Conservation (phyloP, 2,329 filamentous ascomycete species). For the Penicillium sclerotiorum region DNA sequence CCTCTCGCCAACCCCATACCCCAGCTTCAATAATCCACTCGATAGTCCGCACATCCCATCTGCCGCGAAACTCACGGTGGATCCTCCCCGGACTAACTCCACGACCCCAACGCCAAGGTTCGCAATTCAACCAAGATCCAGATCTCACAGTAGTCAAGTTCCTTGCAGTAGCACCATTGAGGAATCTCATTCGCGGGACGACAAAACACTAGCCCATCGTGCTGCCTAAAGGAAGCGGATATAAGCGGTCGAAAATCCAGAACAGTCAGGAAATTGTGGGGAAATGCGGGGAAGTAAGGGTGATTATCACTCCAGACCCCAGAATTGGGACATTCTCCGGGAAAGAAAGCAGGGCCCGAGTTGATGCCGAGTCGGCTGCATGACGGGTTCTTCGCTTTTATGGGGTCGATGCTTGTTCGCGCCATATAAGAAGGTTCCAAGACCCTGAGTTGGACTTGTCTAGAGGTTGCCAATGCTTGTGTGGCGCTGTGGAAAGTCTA, state of each 20-base stretch:
- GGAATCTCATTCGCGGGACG: not conserved
- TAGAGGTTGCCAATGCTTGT: slow-evolving; percentile 4
- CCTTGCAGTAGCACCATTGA: not conserved
- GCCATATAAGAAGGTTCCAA: slow-evolving; percentile 6
- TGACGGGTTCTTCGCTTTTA: not conserved
- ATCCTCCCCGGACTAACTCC: slow-evolving; percentile 1
- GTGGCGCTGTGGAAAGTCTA: slow-evolving; percentile 10
- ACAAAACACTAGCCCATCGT: not conserved
- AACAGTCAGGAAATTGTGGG: slow-evolving; percentile 8
- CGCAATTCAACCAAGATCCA: not conserved
- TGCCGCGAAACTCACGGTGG: too few relatives aligned
- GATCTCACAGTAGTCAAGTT: not conserved
- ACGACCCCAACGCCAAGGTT: not conserved
- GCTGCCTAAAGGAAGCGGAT: not conserved
- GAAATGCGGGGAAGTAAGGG: slow-evolving; percentile 2
- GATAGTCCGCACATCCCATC: too few relatives aligned
- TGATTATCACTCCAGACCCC: not conserved
- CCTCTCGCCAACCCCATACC: too few relatives aligned
- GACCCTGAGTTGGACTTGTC: not conserved
- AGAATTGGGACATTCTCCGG: not conserved
- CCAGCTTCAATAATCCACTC: not conserved
- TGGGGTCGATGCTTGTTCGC: not conserved
- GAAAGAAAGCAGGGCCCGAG: not conserved
- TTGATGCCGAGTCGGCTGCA: slow-evolving; percentile 3
- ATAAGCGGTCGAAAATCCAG: too few relatives aligned